Percentiles rank a stretch among this genome's conserved stretches.
phyloP scores from a whole-genome alignment of 495 filamentous ascomycete genomes.

The Hyaloscypha variabilis region DNA sequence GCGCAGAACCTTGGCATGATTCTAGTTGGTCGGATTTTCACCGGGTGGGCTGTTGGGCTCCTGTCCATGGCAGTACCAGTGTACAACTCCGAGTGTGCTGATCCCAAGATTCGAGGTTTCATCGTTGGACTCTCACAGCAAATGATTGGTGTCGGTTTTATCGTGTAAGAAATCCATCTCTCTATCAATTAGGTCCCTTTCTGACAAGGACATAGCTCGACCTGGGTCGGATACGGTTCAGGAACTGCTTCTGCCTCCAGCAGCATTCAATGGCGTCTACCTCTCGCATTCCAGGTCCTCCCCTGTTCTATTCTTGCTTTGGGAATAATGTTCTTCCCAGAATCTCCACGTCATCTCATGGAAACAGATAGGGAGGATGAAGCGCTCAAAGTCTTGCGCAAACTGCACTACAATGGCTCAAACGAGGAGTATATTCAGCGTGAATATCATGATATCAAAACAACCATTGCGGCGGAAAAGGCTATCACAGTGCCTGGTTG shows the following conservation, averaged over 20 bases:
- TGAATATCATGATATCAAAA: slow-evolving; percentile 64
- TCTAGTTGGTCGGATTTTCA: slow-evolving; percentile 62
- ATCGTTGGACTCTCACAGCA: slow-evolving; percentile 62
- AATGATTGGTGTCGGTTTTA: slow-evolving; percentile 60
- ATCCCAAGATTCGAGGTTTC: slow-evolving; percentile 54
- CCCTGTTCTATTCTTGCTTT: slow-evolving; percentile 43
- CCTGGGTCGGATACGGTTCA: slow-evolving; percentile 60
- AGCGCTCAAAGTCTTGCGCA: slow-evolving; percentile 66
- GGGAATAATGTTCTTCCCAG: slow-evolving; percentile 66
- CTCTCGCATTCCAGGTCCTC: slow-evolving; percentile 51
- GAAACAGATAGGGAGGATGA: slow-evolving; percentile 67
- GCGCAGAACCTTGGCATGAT: slow-evolving; percentile 58
- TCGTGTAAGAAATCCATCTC: slow-evolving; percentile 44
- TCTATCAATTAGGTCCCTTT: slow-evolving; percentile 8
- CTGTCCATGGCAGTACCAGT: slow-evolving; percentile 62
- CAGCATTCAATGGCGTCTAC: slow-evolving; percentile 56
- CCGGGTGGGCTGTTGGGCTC: slow-evolving; percentile 63
- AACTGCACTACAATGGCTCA: slow-evolving; percentile 60
- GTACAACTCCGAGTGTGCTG: slow-evolving; percentile 57
- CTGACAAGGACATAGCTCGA: slow-evolving; percentile 28
- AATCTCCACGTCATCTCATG: slow-evolving; percentile 76
- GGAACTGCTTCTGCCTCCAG: slow-evolving; percentile 39
- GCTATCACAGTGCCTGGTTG: slow-evolving; percentile 56
- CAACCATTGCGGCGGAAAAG: slow-evolving; percentile 65
- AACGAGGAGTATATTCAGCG: slow-evolving; percentile 54